Evolutionary conservation across 257 asterid species (phyloP).

Genomic region (Solanum okadae): DNA sequence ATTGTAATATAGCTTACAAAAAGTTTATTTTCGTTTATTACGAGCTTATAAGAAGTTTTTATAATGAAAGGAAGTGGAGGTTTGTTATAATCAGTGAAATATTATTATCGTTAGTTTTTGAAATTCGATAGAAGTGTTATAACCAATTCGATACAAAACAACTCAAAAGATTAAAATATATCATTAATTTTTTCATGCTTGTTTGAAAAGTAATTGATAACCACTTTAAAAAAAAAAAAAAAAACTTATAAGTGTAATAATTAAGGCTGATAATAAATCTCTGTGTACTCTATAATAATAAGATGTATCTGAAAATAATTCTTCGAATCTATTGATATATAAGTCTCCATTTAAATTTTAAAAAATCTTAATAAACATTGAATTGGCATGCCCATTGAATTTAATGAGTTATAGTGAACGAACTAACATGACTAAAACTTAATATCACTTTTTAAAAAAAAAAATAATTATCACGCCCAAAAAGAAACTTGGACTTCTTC

Average conservation of each 20-base stretch:
- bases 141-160: neutral
- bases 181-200: neutral
- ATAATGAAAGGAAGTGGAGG: neutral
- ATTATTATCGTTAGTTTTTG: neutral
- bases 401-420: neutral
- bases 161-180: neutral
- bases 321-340: neutral
- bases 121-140: neutral
- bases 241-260: too few species aligned
- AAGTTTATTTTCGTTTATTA: neutral
- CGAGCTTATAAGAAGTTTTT: neutral
- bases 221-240: neutral
- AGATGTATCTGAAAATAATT: neutral
- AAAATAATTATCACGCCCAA: neutral
- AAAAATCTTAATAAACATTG: neutral
- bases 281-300: too few species aligned
- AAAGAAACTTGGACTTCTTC: neutral
- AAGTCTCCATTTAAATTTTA: neutral
- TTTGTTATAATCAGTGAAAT: neutral
- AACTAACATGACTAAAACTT: neutral
- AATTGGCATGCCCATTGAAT: neutral
- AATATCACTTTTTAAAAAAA: neutral
- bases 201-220: neutral
- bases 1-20: neutral
- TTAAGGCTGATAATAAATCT: neutral